Evolutionary conservation across 2,329 filamentous ascomycete genomes (phyloP), one percentile per base, ranked within the genome.

Genomic region (Nigrospora oryzae): DNA sequence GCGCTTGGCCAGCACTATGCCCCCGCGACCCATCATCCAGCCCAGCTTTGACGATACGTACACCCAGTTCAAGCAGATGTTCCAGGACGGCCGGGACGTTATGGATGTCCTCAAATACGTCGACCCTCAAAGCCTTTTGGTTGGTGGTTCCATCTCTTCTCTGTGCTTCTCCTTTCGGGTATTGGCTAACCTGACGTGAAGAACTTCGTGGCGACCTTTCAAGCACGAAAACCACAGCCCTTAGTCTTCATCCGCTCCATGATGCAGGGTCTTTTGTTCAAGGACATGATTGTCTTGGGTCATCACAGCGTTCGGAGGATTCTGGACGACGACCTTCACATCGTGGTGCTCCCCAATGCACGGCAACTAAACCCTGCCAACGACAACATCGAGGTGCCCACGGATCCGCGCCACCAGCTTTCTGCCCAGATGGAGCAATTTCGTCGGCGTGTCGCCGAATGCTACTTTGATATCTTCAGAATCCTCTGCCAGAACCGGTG

Each of bases 1-100:
- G n/a, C 85, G 85, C 50, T 73, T 98, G 31, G 90, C 93, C 1
- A 96, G 89, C 53, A 96, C 89, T 1, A 90, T 96, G 56, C 93
- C 93, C 4, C 93, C 93, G 8, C 79, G 91, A 10, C 90, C 91
- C 0, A 91, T 96, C 54, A 86, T 96, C 11, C 75, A 88, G 43
- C 70, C 90, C 3, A 79, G 77, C 23, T 84, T 87, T 53, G 77
- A 83, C 13, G 82, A 88, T 55, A 86, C 89, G 0, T 77, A 84
- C 50, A 67, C 67, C 16, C 83, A 87, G 53, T 73, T 96, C 50
- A 75, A 75, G 46, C 78, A 81, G 38, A 66, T 96, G 28, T 86
- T 85, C 49, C 69, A 77, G 45, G 88, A 95, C 61, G 84, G 83
- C 2, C 68, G 78, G 23, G 83, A 90, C 53, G 73, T 84, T 16